Evolutionary conservation across 2,329 filamentous ascomycete genomes (phyloP).

Genomic region (Camillea tinctor): DNA sequence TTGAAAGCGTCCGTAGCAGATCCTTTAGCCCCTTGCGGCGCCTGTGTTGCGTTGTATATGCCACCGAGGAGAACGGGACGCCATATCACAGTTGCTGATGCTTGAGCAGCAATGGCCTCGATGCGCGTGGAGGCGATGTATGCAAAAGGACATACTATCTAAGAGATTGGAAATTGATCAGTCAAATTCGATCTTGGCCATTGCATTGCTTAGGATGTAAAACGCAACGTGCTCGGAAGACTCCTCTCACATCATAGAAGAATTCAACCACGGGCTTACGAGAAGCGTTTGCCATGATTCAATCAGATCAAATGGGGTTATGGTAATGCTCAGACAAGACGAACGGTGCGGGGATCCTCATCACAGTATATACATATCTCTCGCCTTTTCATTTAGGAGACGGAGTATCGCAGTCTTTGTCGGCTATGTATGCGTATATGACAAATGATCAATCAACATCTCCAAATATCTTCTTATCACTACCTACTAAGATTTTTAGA

Average conservation of each 20-base stretch:
- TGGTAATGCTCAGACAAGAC: neutral
- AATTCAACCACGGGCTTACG: slow-evolving; percentile 2
- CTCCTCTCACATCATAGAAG: slow-evolving; percentile 6
- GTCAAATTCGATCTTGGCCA: neutral
- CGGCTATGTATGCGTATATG: neutral
- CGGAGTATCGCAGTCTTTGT: neutral
- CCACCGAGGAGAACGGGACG: slow-evolving; percentile 10
- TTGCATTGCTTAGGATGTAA: neutral
- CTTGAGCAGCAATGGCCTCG: slow-evolving; percentile 1
- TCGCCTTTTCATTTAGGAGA: neutral
- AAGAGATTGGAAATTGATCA: neutral
- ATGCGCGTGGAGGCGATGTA: slow-evolving; percentile 12
- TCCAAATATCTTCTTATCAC: neutral
- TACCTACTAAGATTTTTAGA: neutral
- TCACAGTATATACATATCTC: neutral
- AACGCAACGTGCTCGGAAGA: neutral
- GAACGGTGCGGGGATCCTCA: neutral
- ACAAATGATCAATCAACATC: neutral
- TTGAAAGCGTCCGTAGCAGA: slow-evolving; percentile 9
- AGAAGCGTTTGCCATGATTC: neutral
- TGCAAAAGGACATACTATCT: slow-evolving; percentile 10
- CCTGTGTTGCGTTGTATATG: slow-evolving; percentile 8
- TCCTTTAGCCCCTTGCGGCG: slow-evolving; percentile 7
- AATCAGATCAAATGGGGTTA: neutral
- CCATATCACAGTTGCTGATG: slow-evolving; percentile 1